A percentile compares a stretch with the other conserved stretches of the same genome.
Evolutionary conservation across 495 filamentous ascomycete species (phyloP).

Genomic region (Astrothelium macrocarpum): DNA sequence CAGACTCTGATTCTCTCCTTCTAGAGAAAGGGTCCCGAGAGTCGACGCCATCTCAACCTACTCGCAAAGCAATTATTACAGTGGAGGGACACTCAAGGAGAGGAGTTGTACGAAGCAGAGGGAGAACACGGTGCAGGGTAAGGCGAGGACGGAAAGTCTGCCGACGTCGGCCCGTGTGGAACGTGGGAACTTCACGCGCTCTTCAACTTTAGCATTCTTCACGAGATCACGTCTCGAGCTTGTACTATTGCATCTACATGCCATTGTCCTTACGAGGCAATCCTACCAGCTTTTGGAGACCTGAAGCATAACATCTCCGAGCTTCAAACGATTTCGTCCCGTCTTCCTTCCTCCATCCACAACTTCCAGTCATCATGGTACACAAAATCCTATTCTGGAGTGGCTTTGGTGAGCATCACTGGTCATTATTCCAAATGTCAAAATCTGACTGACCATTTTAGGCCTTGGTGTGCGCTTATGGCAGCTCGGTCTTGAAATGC

Average conservation of each 20-base stretch:
- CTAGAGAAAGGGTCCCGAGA: constrained; percentile 19
- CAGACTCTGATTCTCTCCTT: constrained; percentile 24
- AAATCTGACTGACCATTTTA: constrained; percentile 29
- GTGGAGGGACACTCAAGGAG: neutral
- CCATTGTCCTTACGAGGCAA: neutral
- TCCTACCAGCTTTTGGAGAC: neutral
- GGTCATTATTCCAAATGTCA: neutral
- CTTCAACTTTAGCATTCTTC: neutral
- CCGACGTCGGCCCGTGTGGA: neutral
- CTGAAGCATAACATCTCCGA: neutral
- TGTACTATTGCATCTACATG: neutral
- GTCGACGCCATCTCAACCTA: neutral
- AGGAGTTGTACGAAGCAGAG: neutral
- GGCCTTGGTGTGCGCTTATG: constrained; percentile 83
- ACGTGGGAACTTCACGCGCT: constrained; percentile 5
- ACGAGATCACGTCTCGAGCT: neutral
- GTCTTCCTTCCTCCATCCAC: neutral
- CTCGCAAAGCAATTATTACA: neutral
- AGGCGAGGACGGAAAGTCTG: neutral
- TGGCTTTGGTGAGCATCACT: constrained; percentile 70
- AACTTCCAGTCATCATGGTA: constrained; percentile 39
- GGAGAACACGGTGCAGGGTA: neutral
- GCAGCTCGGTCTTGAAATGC: constrained; percentile 98
- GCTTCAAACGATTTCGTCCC: neutral
- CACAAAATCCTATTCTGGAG: constrained; percentile 92